phyloP scores from a whole-genome alignment of 768 basidiomycete species.

The Pleurotus salmoneostramineus region DNA sequence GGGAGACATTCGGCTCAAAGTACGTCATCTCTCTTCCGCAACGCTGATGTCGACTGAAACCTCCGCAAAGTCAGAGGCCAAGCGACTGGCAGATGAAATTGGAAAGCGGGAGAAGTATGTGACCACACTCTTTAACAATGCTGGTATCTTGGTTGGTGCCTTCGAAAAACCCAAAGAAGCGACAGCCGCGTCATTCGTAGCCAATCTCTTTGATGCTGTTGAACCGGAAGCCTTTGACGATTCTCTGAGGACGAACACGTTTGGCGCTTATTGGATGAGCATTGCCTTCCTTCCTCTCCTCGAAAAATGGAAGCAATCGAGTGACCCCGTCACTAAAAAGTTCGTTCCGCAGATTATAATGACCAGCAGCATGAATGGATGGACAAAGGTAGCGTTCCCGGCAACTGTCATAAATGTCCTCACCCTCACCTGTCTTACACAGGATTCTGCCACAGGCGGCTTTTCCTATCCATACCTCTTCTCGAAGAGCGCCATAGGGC shows the following conservation, averaged over 20 bases:
- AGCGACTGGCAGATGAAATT: slow-evolving; percentile 38
- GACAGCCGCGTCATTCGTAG: slow-evolving; percentile 33
- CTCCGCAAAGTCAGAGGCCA: slow-evolving; percentile 32
- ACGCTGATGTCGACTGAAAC: slow-evolving; percentile 18
- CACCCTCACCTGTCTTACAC: background rate
- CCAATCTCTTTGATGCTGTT: slow-evolving; percentile 34
- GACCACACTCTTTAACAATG: slow-evolving; percentile 48
- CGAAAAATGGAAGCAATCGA: slow-evolving; percentile 37
- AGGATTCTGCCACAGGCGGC: slow-evolving; percentile 38
- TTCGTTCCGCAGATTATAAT: slow-evolving; percentile 46
- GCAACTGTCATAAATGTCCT: background rate
- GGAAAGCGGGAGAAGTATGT: slow-evolving; percentile 33
- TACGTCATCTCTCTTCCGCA: slow-evolving; percentile 7
- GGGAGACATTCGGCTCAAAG: slow-evolving; percentile 39
- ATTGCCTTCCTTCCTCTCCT: slow-evolving; percentile 52
- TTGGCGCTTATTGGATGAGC: slow-evolving; percentile 50
- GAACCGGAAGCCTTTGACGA: slow-evolving; percentile 33
- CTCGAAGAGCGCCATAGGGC: slow-evolving; percentile 45
- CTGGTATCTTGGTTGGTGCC: slow-evolving; percentile 29
- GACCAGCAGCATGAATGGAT: slow-evolving; percentile 50
- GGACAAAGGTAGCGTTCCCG: slow-evolving; percentile 35
- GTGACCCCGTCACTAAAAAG: slow-evolving; percentile 22
- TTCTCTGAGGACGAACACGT: slow-evolving; percentile 32
- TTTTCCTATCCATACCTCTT: slow-evolving; percentile 41
- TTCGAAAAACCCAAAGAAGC: slow-evolving; percentile 21